These are phyloP conservation scores for Pestalotiopsis sp. DNA, from an alignment of 2,329 filamentous ascomycete species.

Conservation along the genomic window DNA sequence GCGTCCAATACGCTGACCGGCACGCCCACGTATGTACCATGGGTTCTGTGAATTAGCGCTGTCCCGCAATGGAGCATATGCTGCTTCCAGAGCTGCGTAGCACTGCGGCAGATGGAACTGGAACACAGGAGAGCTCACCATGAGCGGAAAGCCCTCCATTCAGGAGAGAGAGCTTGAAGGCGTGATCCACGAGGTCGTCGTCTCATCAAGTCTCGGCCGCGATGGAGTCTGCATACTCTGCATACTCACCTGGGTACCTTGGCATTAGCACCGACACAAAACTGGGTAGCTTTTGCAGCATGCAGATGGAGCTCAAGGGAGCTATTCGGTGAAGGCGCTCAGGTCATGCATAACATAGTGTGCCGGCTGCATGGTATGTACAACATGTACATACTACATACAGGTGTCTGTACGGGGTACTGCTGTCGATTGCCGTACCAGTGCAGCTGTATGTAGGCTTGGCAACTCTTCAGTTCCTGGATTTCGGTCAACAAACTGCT, in stretches of 20 bases:
- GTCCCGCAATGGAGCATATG: background rate
- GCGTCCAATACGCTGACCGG: background rate
- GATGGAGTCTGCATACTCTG: background rate
- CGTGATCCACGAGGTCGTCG: background rate
- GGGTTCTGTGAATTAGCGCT: background rate
- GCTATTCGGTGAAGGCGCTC: background rate
- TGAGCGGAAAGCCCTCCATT: background rate
- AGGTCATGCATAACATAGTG: background rate
- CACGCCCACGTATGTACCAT: constrained; percentile 4
- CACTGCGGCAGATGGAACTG: background rate
- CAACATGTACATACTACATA: background rate
- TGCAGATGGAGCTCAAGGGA: background rate
- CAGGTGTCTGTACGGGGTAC: too few species aligned
- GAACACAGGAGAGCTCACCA: background rate
- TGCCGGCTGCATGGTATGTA: background rate
- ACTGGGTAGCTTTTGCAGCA: background rate
- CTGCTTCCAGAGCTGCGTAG: background rate
- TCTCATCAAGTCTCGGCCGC: background rate
- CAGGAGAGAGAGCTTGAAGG: background rate
- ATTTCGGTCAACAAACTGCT: too few species aligned
- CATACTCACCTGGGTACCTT: background rate
- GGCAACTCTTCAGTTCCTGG: too few species aligned
- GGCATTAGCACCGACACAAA: background rate
- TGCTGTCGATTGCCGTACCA: background rate
- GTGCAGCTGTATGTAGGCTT: background rate